A percentile compares a stretch with the other conserved stretches of the same genome.
phyloP scores from a whole-genome alignment of 768 basidiomycete species.

The Gloeophyllum trabeum region DNA sequence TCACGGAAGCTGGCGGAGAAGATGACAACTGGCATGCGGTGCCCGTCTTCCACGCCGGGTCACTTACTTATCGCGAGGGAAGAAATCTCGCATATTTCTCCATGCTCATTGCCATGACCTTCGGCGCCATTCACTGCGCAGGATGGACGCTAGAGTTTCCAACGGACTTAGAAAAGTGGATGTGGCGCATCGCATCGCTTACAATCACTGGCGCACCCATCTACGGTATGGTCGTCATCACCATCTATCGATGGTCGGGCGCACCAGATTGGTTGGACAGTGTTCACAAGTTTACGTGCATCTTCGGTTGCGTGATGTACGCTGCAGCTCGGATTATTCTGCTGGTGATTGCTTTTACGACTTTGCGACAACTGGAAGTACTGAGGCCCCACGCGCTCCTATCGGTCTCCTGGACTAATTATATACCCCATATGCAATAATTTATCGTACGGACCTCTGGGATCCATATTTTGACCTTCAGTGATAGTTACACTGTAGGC shows the following conservation, averaged over 20 bases:
- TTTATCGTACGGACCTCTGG: too few species aligned
- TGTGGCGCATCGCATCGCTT: background rate
- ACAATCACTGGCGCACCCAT: background rate
- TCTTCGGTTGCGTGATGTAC: too few species aligned
- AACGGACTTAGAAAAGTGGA: background rate
- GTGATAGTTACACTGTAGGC: too few species aligned
- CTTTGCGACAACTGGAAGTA: background rate
- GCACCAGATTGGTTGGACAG: too few species aligned
- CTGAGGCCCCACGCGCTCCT: background rate
- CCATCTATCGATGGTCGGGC: too few species aligned
- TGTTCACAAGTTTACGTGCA: too few species aligned
- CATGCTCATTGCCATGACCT: background rate
- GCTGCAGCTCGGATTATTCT: background rate
- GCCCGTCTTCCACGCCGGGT: background rate
- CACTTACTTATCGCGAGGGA: background rate
- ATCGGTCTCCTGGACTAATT: background rate
- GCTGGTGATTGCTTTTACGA: background rate
- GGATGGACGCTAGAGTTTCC: background rate
- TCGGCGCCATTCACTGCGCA: background rate
- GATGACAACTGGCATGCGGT: background rate
- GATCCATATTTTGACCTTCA: too few species aligned
- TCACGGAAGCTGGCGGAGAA: background rate
- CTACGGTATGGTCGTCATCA: too few species aligned
- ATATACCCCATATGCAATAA: slow-evolving; percentile 1
- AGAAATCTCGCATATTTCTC: background rate